Percentiles rank a stretch among this genome's conserved stretches.
These are phyloP conservation scores for Thelephora terrestris DNA, from an alignment of 1,284 basidiomycete species.

Conservation along the genomic window DNA sequence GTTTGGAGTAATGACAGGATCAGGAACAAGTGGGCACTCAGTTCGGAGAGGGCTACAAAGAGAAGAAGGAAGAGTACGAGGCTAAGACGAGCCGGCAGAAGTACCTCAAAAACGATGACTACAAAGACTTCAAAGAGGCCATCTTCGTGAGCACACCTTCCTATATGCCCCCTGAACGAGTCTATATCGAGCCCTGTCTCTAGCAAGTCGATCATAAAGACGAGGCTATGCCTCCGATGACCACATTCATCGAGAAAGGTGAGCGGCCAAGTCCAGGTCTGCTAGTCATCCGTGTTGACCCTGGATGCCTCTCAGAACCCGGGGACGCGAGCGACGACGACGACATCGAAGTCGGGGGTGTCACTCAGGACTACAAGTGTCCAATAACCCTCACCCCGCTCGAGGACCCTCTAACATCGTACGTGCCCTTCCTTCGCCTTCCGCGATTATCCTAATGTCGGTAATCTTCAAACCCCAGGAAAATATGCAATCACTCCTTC, in stretches of 20 bases:
- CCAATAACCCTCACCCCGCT: constrained; percentile 61
- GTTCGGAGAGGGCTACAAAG: constrained; percentile 36
- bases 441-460: background rate
- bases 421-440: constrained; percentile 19
- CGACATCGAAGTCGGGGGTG: constrained; percentile 76
- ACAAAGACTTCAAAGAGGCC: constrained; percentile 50
- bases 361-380: constrained; percentile 73
- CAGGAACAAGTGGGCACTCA: constrained; percentile 38
- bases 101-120: constrained; percentile 54
- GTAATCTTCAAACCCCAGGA: constrained; percentile 27
- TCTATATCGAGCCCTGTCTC: background rate
- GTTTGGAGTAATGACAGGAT: background rate
- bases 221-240: constrained; percentile 66
- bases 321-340: constrained; percentile 71
- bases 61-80: constrained; percentile 36
- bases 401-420: constrained; percentile 69
- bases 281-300: background rate
- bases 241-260: constrained; percentile 64
- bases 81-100: constrained; percentile 63
- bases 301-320: constrained; percentile 36
- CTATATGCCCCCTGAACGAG: background rate
- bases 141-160: constrained; percentile 50
- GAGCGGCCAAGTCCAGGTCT: constrained; percentile 7
- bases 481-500: constrained; percentile 63
- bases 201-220: constrained; percentile 64